phyloP scores from a whole-genome alignment of 1,284 basidiomycete genomes.

The Microbotryum lychnidis-dioicae region DNA sequence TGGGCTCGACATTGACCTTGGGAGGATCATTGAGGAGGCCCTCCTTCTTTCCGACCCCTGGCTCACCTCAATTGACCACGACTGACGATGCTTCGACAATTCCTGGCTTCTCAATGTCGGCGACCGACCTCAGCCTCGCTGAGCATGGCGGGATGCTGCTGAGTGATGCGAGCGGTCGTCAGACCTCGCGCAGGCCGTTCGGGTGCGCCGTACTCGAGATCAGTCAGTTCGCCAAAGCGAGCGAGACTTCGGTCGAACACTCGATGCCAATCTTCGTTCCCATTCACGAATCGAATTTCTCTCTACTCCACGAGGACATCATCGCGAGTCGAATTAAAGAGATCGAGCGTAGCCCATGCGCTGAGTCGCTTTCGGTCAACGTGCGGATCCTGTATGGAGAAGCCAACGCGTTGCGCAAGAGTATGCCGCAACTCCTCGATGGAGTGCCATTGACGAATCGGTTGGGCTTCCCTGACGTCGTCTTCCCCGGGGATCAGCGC shows the following conservation, averaged over 20 bases:
- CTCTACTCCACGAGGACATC: constrained; percentile 90
- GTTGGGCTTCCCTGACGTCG: constrained; percentile 94
- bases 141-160: constrained; percentile 23
- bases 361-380: constrained; percentile 64
- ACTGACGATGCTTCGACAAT: background rate
- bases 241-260: constrained; percentile 54
- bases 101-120: constrained; percentile 9
- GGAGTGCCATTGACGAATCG: constrained; percentile 73
- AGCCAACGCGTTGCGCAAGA: constrained; percentile 61
- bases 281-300: constrained; percentile 71
- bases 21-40: background rate
- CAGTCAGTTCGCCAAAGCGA: constrained; percentile 56
- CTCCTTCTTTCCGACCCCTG: background rate
- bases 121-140: constrained; percentile 1
- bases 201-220: constrained; percentile 88
- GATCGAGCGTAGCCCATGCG: constrained; percentile 65
- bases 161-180: constrained; percentile 11
- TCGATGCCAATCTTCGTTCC: constrained; percentile 85
- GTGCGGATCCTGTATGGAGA: constrained; percentile 82
- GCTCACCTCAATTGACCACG: constrained; percentile 7
- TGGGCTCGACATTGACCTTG: background rate
- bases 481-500: constrained; percentile 82
- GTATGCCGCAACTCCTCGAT: constrained; percentile 78
- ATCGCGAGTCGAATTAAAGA: constrained; percentile 70
- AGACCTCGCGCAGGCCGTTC: constrained; percentile 69